Conservation (phyloP, 2,329 filamentous ascomycete genomes). For the Penicillium palitans region DNA sequence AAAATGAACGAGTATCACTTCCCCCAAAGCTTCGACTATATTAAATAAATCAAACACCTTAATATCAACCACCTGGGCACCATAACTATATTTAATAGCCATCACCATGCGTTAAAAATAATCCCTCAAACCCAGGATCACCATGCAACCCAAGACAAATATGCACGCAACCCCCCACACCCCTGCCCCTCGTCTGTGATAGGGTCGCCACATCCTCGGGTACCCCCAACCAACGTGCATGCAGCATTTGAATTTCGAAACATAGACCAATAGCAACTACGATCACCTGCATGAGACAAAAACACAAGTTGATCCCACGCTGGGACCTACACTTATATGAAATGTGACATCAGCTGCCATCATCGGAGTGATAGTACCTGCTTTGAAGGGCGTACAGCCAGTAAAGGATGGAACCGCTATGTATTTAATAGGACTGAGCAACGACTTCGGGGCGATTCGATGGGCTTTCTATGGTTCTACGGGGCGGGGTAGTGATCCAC, state of each 20-base stretch:
- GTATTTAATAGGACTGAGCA: too few species aligned
- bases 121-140: background rate
- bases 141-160: conserved; percentile 2
- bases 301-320: background rate
- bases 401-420: too few species aligned
- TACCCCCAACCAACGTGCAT: conserved; percentile 9
- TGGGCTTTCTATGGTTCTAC: background rate
- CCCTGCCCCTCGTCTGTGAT: background rate
- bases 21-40: background rate
- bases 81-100: background rate
- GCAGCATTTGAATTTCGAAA: background rate
- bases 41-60: background rate
- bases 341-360: conserved; percentile 6
- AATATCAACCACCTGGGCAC: too few species aligned
- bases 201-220: conserved; percentile 9
- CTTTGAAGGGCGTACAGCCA: background rate
- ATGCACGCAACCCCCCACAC: conserved; percentile 1
- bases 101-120: background rate
- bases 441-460: background rate
- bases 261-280: background rate
- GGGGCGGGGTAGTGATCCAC: conserved; percentile 8
- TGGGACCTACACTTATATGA: background rate
- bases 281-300: background rate
- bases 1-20: background rate
- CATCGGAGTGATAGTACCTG: conserved; percentile 1